Percentiles rank a stretch among this genome's conserved stretches.
Evolutionary conservation across 2,329 filamentous ascomycete species (phyloP).

Genomic region (Fusarium sp.): DNA sequence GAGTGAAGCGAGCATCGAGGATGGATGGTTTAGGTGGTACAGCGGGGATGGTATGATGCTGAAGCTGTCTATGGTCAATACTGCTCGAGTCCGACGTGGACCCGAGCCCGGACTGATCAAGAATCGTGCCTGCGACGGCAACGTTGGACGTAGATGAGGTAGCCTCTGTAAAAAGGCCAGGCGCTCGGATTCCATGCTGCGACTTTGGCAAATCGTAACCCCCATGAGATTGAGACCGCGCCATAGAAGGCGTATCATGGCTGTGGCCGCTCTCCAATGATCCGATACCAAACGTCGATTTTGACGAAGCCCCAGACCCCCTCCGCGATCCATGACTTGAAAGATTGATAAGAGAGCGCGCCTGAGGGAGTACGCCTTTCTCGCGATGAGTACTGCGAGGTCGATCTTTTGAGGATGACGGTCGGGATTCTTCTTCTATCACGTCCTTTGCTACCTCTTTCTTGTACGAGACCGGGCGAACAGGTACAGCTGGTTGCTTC

Average conservation of each 20-base stretch:
- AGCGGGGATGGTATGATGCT: conserved; percentile 41
- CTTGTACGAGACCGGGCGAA: conserved; percentile 26
- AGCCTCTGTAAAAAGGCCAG: conserved; percentile 48
- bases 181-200: conserved; percentile 28
- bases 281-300: conserved; percentile 36
- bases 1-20: conserved; percentile 54
- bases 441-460: conserved; percentile 19
- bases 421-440: conserved; percentile 11
- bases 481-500: conserved; percentile 53
- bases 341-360: conserved; percentile 41
- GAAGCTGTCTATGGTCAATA: conserved; percentile 29
- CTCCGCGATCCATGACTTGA: conserved; percentile 30
- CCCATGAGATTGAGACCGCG: conserved; percentile 48
- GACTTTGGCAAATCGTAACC: conserved; percentile 39
- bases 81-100: conserved; percentile 44
- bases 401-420: conserved; percentile 15
- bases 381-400: conserved; percentile 21
- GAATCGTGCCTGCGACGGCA: conserved; percentile 55
- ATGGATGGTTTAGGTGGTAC: conserved; percentile 41
- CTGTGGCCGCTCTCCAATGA: conserved; percentile 37
- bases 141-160: conserved; percentile 54
- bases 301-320: conserved; percentile 37
- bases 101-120: conserved; percentile 50
- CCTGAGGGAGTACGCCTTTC: conserved; percentile 33
- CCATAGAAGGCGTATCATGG: conserved; percentile 41